These are phyloP conservation scores for Aquilaria agallochum DNA, from an alignment of 441 rosid genomes.

Conservation along the genomic window DNA sequence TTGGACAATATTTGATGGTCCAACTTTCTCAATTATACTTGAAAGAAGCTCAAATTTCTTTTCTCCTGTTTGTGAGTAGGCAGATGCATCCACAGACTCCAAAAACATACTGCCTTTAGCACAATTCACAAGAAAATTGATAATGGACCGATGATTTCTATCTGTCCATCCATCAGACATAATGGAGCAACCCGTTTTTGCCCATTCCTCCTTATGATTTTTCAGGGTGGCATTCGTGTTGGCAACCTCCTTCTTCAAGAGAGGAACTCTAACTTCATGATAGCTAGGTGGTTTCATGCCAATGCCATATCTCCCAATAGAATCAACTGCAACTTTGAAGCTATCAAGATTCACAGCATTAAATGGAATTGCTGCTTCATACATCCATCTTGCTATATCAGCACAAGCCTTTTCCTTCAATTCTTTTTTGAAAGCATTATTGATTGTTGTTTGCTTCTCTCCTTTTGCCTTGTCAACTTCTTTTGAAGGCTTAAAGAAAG, in stretches of 20 bases:
- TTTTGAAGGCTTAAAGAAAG: no score
- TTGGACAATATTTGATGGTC: not conserved
- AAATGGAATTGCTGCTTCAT: not conserved
- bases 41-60: not conserved
- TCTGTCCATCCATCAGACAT: not conserved
- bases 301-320: not conserved
- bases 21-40: not conserved
- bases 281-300: not conserved
- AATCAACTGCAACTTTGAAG: not conserved
- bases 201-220: not conserved
- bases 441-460: not conserved
- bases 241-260: not conserved
- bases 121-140: conserved; percentile 1
- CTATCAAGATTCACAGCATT: not conserved
- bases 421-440: no score
- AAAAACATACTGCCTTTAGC: not conserved
- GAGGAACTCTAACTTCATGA: not conserved
- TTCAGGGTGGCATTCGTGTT: not conserved
- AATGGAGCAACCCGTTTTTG: not conserved
- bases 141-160: not conserved
- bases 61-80: not conserved
- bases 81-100: not conserved
- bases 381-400: no score
- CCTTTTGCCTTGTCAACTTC: no score
- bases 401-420: no score